A percentile compares a stretch with the other conserved stretches of the same genome.
Evolutionary conservation across 192 early-diverging fungal species (phyloP).

Genomic region (Mortierella antarctica): DNA sequence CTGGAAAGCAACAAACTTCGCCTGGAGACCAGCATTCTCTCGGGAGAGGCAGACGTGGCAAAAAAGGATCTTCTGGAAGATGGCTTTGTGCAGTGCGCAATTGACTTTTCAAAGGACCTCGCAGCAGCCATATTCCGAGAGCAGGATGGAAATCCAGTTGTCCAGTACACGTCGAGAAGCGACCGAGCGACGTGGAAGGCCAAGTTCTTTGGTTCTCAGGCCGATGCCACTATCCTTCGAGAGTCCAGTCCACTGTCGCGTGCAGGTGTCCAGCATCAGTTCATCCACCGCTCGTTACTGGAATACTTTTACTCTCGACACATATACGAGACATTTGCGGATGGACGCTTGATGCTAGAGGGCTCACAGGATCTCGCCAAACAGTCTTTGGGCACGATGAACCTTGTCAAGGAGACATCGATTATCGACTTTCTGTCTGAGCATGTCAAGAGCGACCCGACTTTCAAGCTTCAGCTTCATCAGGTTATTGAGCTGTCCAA

Average conservation of each 20-base stretch:
- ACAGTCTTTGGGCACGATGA: neutral
- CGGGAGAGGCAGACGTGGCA: neutral
- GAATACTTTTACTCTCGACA: slow-evolving; percentile 4
- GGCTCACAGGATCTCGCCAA: neutral
- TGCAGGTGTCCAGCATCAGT: neutral
- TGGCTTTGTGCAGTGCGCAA: neutral
- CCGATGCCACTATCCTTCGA: neutral
- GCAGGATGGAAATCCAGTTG: neutral
- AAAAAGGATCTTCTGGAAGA: neutral
- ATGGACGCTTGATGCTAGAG: neutral
- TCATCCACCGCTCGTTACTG: slow-evolving; percentile 4
- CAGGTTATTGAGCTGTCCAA: neutral
- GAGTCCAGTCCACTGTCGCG: neutral
- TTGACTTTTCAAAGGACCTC: neutral
- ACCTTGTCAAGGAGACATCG: slow-evolving; percentile 1
- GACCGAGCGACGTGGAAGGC: slow-evolving; percentile 9
- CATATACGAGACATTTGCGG: neutral
- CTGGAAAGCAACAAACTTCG: neutral
- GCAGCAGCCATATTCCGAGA: neutral
- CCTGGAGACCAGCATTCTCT: neutral
- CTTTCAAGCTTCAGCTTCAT: neutral
- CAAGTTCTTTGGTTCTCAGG: neutral
- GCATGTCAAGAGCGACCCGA: neutral
- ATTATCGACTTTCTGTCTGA: slow-evolving; percentile 5
- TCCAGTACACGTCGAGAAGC: neutral